Conservation (phyloP, 140 eudicot species). For the Ambrosia hybrid region DNA sequence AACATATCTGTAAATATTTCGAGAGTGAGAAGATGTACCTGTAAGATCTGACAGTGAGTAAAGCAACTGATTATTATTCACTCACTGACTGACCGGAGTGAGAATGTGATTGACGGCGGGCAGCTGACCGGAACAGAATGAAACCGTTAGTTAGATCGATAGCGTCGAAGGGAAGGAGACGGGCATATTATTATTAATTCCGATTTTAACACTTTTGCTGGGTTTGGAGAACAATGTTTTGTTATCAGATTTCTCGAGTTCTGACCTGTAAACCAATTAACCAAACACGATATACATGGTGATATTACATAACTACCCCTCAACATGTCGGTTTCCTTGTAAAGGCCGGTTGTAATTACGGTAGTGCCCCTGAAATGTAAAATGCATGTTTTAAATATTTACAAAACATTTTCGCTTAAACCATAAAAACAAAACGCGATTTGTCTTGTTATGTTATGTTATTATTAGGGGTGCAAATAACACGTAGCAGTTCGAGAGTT, state of each 20-base stretch:
- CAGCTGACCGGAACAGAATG: neutral
- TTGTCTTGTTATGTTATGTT: neutral
- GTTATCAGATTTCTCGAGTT: neutral
- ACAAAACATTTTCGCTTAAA: neutral
- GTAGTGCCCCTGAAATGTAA: neutral
- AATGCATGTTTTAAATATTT: neutral
- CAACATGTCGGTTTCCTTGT: neutral
- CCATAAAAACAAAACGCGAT: neutral
- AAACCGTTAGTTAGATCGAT: neutral
- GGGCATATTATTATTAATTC: neutral
- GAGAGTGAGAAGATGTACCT: neutral
- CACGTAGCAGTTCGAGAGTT: too few species aligned
- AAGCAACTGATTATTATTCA: neutral
- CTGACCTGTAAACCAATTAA: neutral
- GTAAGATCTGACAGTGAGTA: neutral
- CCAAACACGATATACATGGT: neutral
- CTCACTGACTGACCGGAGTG: neutral
- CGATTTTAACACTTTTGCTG: too few species aligned
- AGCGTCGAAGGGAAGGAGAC: neutral
- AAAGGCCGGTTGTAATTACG: neutral
- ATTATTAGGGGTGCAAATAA: too few species aligned
- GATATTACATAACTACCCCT: conserved; percentile 1
- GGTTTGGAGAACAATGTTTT: neutral
- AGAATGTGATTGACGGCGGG: neutral
- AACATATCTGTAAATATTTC: neutral